These are phyloP conservation scores for Arabidopsis thaliana DNA, from an alignment of 345 rosid genomes.

Conservation along the genomic window TAIR10.1 NC_003070.9:21384501-21385000, in stretches of 20 bases:
- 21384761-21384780: slow-evolving; percentile 43
- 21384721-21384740: slow-evolving; percentile 45
- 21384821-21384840: slow-evolving; percentile 20
- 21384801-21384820: slow-evolving; percentile 30
- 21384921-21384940: slow-evolving; percentile 4
- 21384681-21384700: slow-evolving; percentile 41
- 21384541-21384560: slow-evolving; percentile 1
- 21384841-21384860: slow-evolving; percentile 12
- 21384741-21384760: slow-evolving; percentile 54
- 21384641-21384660: slow-evolving; percentile 26
- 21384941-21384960: slow-evolving; percentile 20
- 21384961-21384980: slow-evolving; percentile 9
- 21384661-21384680: slow-evolving; percentile 37
- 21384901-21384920: slow-evolving; percentile 26
- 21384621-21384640: slow-evolving; percentile 47
- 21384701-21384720: slow-evolving; percentile 52
- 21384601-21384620: slow-evolving; percentile 37
- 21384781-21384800: slow-evolving; percentile 39
- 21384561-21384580: slow-evolving; percentile 31
- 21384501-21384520: slow-evolving; percentile 21
- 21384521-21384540: slow-evolving; percentile 48
- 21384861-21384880: neutral
- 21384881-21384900: neutral
- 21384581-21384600: slow-evolving; percentile 43
- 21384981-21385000: slow-evolving; percentile 28